phyloP scores from a whole-genome alignment of 192 early-diverging fungal species.

The Pilaira anomala region DNA sequence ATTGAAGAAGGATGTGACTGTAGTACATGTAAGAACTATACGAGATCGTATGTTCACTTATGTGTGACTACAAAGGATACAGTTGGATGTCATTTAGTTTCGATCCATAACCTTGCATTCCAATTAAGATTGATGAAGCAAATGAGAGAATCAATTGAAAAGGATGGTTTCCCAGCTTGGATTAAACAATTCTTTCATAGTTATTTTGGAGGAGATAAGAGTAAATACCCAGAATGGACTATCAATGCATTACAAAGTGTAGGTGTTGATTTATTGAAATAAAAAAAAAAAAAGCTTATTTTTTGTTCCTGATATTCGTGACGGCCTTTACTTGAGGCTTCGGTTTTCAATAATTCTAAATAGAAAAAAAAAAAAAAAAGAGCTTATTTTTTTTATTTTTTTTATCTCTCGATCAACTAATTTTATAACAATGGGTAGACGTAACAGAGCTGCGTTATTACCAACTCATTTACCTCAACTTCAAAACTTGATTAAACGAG shows the following conservation, averaged over 20 bases:
- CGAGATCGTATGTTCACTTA: constrained; percentile 66
- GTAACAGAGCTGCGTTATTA: constrained; percentile 58
- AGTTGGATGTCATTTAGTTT: constrained; percentile 75
- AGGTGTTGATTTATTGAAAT: constrained; percentile 50
- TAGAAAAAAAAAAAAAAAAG: constrained; percentile 12
- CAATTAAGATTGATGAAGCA: constrained; percentile 80
- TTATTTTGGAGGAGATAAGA: constrained; percentile 56
- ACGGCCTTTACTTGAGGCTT: constrained; percentile 10
- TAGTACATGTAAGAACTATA: constrained; percentile 69
- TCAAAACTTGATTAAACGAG: constrained; percentile 97
- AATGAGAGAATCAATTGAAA: constrained; percentile 67
- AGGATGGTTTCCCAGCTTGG: constrained; percentile 66
- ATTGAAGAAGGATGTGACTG: constrained; percentile 79
- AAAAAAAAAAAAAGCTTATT: not conserved
- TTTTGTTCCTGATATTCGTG: not conserved
- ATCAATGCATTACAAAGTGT: constrained; percentile 71
- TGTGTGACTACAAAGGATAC: constrained; percentile 65
- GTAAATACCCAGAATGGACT: constrained; percentile 68
- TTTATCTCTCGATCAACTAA: not conserved
- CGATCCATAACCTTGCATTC: constrained; percentile 82
- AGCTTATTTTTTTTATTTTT: constrained; percentile 8
- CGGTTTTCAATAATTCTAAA: not conserved
- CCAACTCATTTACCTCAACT: constrained; percentile 91
- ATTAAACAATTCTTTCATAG: constrained; percentile 66
- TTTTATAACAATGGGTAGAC: constrained; percentile 50